Conservation (phyloP, 176 grass and related monocot species). For the Melocanna baccifera region DNA sequence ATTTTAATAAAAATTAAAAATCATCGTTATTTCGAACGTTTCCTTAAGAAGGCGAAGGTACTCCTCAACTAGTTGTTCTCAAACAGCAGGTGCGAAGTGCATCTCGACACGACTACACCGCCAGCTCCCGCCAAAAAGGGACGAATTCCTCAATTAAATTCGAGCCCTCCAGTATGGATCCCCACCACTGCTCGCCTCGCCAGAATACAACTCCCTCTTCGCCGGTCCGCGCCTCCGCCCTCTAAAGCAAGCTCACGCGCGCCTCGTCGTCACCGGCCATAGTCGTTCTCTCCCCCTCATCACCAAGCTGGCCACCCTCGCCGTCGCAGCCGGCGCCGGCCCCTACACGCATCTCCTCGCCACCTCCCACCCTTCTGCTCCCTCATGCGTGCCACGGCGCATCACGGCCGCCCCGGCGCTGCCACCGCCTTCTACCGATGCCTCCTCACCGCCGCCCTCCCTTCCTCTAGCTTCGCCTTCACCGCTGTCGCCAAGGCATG, state of each 20-base stretch:
- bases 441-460: constrained; percentile 38
- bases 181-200: constrained; percentile 44
- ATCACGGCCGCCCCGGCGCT: constrained; percentile 20
- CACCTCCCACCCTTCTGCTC: constrained; percentile 45
- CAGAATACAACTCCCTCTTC: constrained; percentile 47
- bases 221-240: constrained; percentile 38
- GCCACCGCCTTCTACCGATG: constrained; percentile 49
- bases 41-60: too few relatives aligned
- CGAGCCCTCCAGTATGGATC: background rate
- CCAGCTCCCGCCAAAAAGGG: background rate
- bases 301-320: constrained; percentile 54
- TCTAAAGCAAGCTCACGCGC: constrained; percentile 53
- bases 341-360: constrained; percentile 44
- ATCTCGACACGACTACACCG: too few relatives aligned
- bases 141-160: background rate
- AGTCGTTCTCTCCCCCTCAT: constrained; percentile 29
- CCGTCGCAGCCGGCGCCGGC: constrained; percentile 26
- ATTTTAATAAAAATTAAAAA: too few relatives aligned
- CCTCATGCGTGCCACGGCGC: constrained; percentile 34
- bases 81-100: too few relatives aligned
- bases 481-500: constrained; percentile 54
- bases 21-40: too few relatives aligned
- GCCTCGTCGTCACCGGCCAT: constrained; percentile 47
- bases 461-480: constrained; percentile 52
- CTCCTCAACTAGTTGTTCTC: too few relatives aligned